A percentile compares a stretch with the other conserved stretches of the same genome.
phyloP scores from a whole-genome alignment of 345 rosid genomes.

The Citrus medica region DNA sequence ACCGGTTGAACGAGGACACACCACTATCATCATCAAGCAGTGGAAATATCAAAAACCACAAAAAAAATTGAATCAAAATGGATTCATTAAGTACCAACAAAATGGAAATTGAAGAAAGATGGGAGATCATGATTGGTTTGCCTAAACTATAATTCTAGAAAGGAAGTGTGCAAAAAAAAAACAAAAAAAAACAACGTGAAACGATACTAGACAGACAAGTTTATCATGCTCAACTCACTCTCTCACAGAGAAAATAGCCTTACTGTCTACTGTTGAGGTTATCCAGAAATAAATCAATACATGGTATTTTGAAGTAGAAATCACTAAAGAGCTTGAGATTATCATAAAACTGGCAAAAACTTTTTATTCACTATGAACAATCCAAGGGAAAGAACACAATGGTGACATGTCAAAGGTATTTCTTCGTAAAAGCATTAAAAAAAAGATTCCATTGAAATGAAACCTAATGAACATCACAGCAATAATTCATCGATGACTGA shows the following conservation, averaged over 20 bases:
- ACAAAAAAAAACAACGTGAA: too few species aligned
- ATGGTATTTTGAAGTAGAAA: neutral
- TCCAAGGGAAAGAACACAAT: neutral
- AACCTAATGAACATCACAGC: neutral
- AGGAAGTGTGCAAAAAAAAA: neutral
- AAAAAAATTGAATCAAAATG: neutral
- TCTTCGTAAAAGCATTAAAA: neutral
- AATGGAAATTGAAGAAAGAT: neutral
- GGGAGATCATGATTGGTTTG: neutral
- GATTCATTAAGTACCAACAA: neutral
- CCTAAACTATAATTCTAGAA: neutral
- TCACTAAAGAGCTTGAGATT: neutral
- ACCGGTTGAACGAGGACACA: slow-evolving; percentile 90
- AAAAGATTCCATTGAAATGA: neutral
- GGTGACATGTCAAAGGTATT: neutral
- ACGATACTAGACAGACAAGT: neutral
- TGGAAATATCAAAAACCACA: slow-evolving; percentile 10
- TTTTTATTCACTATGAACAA: neutral
- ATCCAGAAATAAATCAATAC: neutral
- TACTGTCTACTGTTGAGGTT: too few species aligned
- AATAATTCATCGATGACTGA: neutral
- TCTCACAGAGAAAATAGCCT: neutral
- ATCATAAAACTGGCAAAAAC: neutral
- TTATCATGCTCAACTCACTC: neutral
- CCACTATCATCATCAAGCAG: slow-evolving; percentile 46